Base-by-base conservation (phyloP, 805 yeast genomes). In the Cyberlindnera veronae region DNA sequence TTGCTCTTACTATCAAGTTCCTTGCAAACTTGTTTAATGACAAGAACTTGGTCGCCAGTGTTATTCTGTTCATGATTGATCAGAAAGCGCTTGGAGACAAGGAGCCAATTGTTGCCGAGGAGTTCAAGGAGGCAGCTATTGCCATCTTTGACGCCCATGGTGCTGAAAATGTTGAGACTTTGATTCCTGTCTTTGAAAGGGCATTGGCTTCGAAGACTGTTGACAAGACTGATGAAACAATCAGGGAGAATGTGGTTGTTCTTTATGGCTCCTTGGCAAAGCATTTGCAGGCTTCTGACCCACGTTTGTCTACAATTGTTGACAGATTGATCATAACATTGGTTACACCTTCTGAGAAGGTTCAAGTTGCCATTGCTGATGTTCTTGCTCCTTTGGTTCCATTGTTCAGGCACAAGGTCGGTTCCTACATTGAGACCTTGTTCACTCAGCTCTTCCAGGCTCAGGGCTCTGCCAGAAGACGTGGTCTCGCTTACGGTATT, bases 401-500 rank as follows among this genome's bases (percentile, higher is more conserved):
- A 20, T 64, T 77, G 13, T 75, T 84, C 42, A 71, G 65, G 28
- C 56, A 71, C 2, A 67, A 69, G 13, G 71, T 82, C 21, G 73
- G 72, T 20, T 60, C 63, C 1, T 77, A 83, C 49, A 64, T 86
- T 42, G 84, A 81, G 27, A 50, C 55, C 4, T 66, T 89, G 36
- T 74, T 85, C 55, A 75, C 67, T 6, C 78, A 74, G 49, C 66
- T 90, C 19, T 78, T 85, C 55, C 59, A 63, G 8, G 79, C 78
- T 3, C 65, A 66, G 23, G 50, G 64, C 2, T 61, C 64, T 32
- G 61, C 71, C 5, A 63, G 65, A 5, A 74, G 96, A 58, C 76
- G 91, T 49, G 99, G 98, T 56, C 91, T 96, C 2, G 98, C 98
- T 1, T 89, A 86, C 66, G 99, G 98, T 61, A 74, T 93, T 52